These are phyloP conservation scores for Pascua sp. DNA, from an alignment of 1,284 basidiomycete species.

Conservation along the genomic window DNA sequence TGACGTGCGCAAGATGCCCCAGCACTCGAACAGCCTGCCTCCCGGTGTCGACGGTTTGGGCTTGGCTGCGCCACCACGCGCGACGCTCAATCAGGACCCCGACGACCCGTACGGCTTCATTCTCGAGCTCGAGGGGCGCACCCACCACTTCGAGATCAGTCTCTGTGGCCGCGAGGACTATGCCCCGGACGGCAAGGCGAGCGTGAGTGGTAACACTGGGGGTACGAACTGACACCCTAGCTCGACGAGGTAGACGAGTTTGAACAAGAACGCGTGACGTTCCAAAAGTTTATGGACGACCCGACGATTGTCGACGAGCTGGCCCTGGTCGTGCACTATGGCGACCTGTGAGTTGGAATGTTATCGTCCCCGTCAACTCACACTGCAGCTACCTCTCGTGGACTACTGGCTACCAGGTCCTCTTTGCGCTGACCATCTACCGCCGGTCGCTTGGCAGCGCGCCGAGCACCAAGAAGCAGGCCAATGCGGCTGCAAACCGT, in stretches of 20 bases:
- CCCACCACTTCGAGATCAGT: slow-evolving; percentile 55
- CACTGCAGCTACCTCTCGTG: slow-evolving; percentile 51
- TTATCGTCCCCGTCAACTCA: neutral
- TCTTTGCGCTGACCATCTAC: slow-evolving; percentile 54
- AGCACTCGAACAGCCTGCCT: slow-evolving; percentile 11
- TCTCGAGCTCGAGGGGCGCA: slow-evolving; percentile 45
- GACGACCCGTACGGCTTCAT: slow-evolving; percentile 53
- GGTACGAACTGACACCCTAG: slow-evolving; percentile 16
- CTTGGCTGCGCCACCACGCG: neutral
- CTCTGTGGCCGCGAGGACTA: slow-evolving; percentile 43
- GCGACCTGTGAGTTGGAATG: slow-evolving; percentile 31
- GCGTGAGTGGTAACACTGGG: slow-evolving; percentile 8
- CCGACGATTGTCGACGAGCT: slow-evolving; percentile 53
- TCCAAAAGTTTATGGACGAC: slow-evolving; percentile 54
- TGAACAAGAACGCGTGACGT: slow-evolving; percentile 51
- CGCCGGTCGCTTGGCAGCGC: slow-evolving; percentile 38
- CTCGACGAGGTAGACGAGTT: slow-evolving; percentile 43
- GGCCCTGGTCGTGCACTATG: slow-evolving; percentile 53
- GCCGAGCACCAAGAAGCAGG: slow-evolving; percentile 1
- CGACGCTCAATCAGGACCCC: slow-evolving; percentile 47
- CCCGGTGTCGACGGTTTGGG: neutral
- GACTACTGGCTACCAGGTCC: slow-evolving; percentile 52
- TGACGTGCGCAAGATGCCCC: slow-evolving; percentile 1
- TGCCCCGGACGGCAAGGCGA: slow-evolving; percentile 26
- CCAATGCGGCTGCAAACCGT: slow-evolving; percentile 10